phyloP scores from a whole-genome alignment of 306 rosid species.

The Quercus robur region DNA sequence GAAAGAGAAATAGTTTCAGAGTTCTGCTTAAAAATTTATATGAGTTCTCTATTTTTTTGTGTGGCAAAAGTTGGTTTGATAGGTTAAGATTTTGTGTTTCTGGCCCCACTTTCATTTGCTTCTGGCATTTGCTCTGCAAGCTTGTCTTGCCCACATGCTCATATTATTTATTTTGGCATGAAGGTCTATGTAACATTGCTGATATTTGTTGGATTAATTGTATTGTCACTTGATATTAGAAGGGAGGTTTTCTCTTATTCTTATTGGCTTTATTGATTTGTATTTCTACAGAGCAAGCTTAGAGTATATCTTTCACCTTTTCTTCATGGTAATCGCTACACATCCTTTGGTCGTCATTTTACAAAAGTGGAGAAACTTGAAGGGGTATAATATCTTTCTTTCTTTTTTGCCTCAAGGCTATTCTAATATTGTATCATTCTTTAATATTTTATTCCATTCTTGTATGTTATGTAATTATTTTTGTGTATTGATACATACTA shows the following conservation, averaged over 20 bases:
- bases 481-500: too few species aligned
- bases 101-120: neutral
- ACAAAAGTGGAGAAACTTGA: slow-evolving; percentile 78
- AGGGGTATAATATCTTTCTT: slow-evolving; percentile 55
- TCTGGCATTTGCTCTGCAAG: neutral
- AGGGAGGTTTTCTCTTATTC: neutral
- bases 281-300: slow-evolving; percentile 63
- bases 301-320: slow-evolving; percentile 79
- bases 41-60: neutral
- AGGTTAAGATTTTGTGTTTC: neutral
- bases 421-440: slow-evolving; percentile 13
- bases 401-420: slow-evolving; percentile 9
- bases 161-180: neutral
- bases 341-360: slow-evolving; percentile 93
- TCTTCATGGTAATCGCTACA: slow-evolving; percentile 77
- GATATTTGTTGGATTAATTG: neutral
- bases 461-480: neutral
- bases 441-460: neutral
- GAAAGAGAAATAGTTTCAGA: neutral
- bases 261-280: slow-evolving; percentile 14
- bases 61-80: neutral
- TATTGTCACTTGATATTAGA: neutral
- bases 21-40: neutral
- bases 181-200: neutral
- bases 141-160: neutral